Conservation (phyloP, 2,329 filamentous ascomycete species). For the Arthrobotrys sphaeroides region DNA sequence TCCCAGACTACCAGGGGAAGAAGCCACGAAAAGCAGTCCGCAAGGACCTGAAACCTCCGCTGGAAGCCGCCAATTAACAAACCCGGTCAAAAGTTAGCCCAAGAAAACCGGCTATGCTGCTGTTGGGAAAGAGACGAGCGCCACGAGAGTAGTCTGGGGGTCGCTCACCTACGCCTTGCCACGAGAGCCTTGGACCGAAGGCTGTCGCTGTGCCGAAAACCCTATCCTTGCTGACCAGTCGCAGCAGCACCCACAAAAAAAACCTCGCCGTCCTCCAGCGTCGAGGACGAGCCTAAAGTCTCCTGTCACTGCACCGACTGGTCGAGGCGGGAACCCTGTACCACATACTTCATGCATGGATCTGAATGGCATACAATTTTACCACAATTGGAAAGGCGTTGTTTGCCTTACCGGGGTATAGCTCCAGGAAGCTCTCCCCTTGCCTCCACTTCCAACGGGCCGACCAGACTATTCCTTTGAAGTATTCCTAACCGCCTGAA, state of each 20-base stretch:
- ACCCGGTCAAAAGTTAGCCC: background rate
- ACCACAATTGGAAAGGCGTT: slow-evolving; percentile 6
- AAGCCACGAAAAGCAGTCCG: too few species aligned
- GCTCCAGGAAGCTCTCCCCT: background rate
- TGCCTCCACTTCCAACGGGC: background rate
- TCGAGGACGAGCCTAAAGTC: background rate
- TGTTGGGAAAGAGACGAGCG: background rate
- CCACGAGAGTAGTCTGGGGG: too few species aligned
- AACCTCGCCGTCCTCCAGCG: background rate
- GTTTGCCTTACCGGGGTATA: slow-evolving; percentile 4
- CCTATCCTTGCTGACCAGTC: background rate
- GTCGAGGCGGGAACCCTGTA: background rate
- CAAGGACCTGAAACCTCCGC: too few species aligned
- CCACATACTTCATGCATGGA: slow-evolving; percentile 13
- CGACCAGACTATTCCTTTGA: background rate
- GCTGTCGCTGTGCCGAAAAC: background rate
- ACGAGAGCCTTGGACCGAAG: slow-evolving; percentile 4
- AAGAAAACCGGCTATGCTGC: background rate
- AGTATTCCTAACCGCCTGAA: background rate
- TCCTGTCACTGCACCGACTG: background rate
- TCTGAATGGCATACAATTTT: background rate
- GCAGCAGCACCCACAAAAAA: background rate
- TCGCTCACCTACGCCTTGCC: too few species aligned
- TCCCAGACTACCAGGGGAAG: slow-evolving; percentile 4
- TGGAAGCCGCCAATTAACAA: background rate